Base-by-base conservation (phyloP, 1,139 yeast genomes). In the Arxiozyma bovina region DNA sequence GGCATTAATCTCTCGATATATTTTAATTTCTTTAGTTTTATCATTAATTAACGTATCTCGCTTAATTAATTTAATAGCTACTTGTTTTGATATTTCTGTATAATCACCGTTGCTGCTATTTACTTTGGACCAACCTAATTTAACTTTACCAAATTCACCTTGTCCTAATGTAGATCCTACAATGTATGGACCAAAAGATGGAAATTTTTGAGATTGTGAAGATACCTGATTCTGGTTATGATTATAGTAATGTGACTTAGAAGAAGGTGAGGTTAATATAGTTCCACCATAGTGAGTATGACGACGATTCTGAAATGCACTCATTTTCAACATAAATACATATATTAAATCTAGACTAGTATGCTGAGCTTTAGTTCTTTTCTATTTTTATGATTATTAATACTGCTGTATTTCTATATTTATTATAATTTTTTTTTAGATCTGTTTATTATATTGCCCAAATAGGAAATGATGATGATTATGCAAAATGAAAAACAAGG, bases 121-220 rank as follows among this genome's bases (percentile, higher is more conserved):
- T 51, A 50, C 51, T 58, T 63, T 53, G 55, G 95, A 77, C 96
- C 97, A 91, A 21, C 97, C 98, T 12, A 93, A 76, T 70, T 91
- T 93, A 58, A 93, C 99, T 71, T 91, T 91, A 56, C 98, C 99
- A 69, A 93, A 93, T 68, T 93, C 98, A 45, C 99, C 99, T 73
- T 91, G 96, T 40, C 99, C 99, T 17, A 93, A 74, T 1, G 98
- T 91, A 21, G 95, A 83, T 2, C 98, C 97, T 15, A 93, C 76
- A 25, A 87, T 79, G 66, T 90, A 93, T 42, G 87, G 83, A 41
- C 98, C 98, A 68, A 93, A 90, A 48, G 64, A 60, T 11, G 63
- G 61, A 91, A 76, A 55, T 82, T 84, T 63, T 62, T 70, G 20
- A 11, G 40, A 17, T 9, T 30, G 20, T 21, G 44, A 54, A 42